Evolutionary conservation across 805 yeast genomes (phyloP).

Genomic region (Cyberlindnera mrakii): DNA sequence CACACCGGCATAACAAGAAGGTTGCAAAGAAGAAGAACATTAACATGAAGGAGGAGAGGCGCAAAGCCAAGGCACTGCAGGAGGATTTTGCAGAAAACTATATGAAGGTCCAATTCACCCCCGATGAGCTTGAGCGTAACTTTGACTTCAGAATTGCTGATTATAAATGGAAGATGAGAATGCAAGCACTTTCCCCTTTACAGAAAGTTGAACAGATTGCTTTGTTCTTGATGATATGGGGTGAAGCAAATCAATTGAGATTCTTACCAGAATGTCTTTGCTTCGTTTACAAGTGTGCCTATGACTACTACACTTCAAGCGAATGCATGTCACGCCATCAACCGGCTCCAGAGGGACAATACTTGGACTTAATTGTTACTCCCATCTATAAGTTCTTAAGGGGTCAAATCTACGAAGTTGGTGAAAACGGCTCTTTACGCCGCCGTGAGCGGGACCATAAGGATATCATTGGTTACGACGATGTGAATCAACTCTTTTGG

Average conservation of each 20-base stretch:
- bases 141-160: conserved; percentile 65
- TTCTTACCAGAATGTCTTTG: conserved; percentile 87
- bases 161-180: conserved; percentile 47
- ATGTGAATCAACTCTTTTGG: conserved; percentile 86
- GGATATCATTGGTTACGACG: conserved; percentile 79
- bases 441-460: conserved; percentile 58
- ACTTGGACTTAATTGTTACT: conserved; percentile 61
- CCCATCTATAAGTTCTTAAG: conserved; percentile 61
- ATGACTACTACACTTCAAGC: conserved; percentile 51
- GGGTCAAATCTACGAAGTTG: conserved; percentile 44
- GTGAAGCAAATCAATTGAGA: conserved; percentile 81
- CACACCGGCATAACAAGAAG: conserved; percentile 36
- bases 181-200: conserved; percentile 40
- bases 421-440: conserved; percentile 40
- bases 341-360: conserved; percentile 31
- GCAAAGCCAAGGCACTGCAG: conserved; percentile 40
- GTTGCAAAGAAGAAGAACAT: conserved; percentile 35
- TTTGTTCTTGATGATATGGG: conserved; percentile 76
- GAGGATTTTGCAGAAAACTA: conserved; percentile 42
- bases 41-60: conserved; percentile 27
- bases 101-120: conserved; percentile 45
- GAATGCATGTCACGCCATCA: conserved; percentile 23
- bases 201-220: conserved; percentile 61
- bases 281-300: conserved; percentile 76
- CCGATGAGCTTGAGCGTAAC: conserved; percentile 36